phyloP scores from a whole-genome alignment of 768 basidiomycete genomes.

The button mushroom (Agaricus bisporus) region DNA sequence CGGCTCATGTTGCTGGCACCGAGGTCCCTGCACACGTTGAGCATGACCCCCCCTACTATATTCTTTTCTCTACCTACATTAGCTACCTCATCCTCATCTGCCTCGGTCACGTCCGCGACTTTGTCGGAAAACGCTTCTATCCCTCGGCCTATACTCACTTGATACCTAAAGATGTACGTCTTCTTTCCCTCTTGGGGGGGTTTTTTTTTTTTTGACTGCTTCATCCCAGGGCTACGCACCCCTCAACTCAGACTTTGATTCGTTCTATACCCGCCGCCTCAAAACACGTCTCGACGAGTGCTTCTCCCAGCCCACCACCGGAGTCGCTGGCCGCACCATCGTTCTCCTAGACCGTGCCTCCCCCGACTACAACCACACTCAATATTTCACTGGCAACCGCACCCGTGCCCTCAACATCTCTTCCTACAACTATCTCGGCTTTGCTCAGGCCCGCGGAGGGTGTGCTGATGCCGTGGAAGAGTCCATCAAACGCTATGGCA shows the following conservation, averaged over 20 bases:
- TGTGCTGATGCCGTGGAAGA: constrained; percentile 95
- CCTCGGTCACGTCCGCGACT: constrained; percentile 92
- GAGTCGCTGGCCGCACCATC: constrained; percentile 93
- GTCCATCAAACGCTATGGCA: constrained; percentile 72
- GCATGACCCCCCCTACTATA: constrained; percentile 88
- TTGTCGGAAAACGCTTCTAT: constrained; percentile 81
- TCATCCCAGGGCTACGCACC: constrained; percentile 83
- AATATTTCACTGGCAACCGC: constrained; percentile 67
- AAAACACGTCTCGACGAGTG: constrained; percentile 95
- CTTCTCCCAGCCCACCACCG: constrained; percentile 88
- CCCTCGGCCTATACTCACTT: constrained; percentile 72
- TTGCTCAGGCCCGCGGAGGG: constrained; percentile 87
- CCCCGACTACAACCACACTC: constrained; percentile 73
- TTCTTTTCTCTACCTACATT: constrained; percentile 87
- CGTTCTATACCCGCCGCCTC: constrained; percentile 96
- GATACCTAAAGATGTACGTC: constrained; percentile 74
- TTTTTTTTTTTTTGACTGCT: not conserved
- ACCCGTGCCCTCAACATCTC: constrained; percentile 95
- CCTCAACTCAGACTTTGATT: constrained; percentile 96
- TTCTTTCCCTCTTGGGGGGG: constrained; percentile 6
- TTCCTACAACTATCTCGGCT: constrained; percentile 99
- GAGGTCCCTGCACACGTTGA: constrained; percentile 52
- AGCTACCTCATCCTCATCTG: constrained; percentile 90
- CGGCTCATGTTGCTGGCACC: constrained; percentile 48
- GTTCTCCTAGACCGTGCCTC: constrained; percentile 79